These are phyloP conservation scores for Tolypocladium guangdongense DNA, from an alignment of 2,329 filamentous ascomycete genomes.

Conservation along the genomic window DNA sequence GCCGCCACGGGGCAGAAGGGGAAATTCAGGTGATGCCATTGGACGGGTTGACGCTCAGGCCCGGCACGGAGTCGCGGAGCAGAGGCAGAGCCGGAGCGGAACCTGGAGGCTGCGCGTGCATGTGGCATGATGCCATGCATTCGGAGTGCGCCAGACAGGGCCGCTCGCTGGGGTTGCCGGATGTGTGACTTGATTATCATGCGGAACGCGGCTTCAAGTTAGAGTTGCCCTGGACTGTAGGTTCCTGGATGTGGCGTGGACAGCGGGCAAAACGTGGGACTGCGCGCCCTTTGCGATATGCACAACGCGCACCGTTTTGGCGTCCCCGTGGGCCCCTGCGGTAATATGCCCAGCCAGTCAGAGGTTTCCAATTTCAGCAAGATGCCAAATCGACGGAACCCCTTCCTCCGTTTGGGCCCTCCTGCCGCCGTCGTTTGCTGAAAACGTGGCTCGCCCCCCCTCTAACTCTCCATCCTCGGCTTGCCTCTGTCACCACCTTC, in stretches of 20 bases:
- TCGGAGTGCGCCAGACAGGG: too few species aligned
- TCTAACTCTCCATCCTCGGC: too few species aligned
- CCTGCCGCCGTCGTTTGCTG: background rate
- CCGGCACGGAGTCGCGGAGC: background rate
- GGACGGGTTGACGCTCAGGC: background rate
- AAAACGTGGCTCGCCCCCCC: background rate
- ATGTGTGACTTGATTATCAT: background rate
- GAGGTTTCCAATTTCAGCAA: constrained; percentile 7
- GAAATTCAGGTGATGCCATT: background rate
- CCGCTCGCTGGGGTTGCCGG: background rate
- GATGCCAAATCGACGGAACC: background rate
- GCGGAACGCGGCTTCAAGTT: background rate
- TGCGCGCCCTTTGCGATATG: background rate
- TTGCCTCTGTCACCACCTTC: background rate
- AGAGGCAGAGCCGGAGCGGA: background rate
- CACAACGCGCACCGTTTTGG: background rate
- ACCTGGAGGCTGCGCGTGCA: background rate
- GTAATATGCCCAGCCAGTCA: constrained; percentile 9
- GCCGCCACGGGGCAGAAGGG: background rate
- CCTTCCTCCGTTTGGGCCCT: background rate
- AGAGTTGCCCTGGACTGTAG: background rate
- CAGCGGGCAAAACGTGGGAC: background rate
- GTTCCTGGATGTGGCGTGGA: background rate
- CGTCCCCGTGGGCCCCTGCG: background rate
- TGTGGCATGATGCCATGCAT: background rate